A percentile compares a stretch with the other conserved stretches of the same genome.
phyloP scores from a whole-genome alignment of 192 early-diverging fungal genomes.

The Coemansia sp. region DNA sequence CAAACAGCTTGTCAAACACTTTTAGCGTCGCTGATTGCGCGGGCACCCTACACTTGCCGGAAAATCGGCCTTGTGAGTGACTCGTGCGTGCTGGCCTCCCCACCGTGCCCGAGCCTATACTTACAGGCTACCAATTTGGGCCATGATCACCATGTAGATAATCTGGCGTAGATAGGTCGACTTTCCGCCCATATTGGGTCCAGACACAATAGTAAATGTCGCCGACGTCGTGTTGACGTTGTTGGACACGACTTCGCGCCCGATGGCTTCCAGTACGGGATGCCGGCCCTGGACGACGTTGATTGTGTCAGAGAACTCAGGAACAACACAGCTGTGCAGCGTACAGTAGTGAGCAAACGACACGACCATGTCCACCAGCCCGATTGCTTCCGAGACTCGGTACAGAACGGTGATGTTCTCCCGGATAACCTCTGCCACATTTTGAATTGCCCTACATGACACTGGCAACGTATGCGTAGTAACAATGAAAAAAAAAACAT shows the following conservation, averaged over 20 bases:
- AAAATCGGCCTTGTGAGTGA: neutral
- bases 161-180: slow-evolving; percentile 81
- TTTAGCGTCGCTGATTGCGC: slow-evolving; percentile 74
- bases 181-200: slow-evolving; percentile 92
- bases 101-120: too few species aligned
- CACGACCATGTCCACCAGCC: slow-evolving; percentile 70
- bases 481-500: neutral
- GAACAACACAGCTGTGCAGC: slow-evolving; percentile 55
- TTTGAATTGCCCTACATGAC: slow-evolving; percentile 20
- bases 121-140: slow-evolving; percentile 80
- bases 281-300: slow-evolving; percentile 73
- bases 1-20: slow-evolving; percentile 67
- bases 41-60: slow-evolving; percentile 57
- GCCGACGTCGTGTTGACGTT: slow-evolving; percentile 57
- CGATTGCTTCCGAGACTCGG: slow-evolving; percentile 69
- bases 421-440: slow-evolving; percentile 51
- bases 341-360: slow-evolving; percentile 71
- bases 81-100: too few species aligned
- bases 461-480: neutral
- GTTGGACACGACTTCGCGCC: slow-evolving; percentile 64
- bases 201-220: slow-evolving; percentile 76
- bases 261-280: slow-evolving; percentile 63
- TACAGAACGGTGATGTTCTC: slow-evolving; percentile 62
- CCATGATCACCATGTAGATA: slow-evolving; percentile 72
- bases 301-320: slow-evolving; percentile 75